Base-by-base conservation (phyloP, 129 eudicot species). In the Glebionis coronaria region DNA sequence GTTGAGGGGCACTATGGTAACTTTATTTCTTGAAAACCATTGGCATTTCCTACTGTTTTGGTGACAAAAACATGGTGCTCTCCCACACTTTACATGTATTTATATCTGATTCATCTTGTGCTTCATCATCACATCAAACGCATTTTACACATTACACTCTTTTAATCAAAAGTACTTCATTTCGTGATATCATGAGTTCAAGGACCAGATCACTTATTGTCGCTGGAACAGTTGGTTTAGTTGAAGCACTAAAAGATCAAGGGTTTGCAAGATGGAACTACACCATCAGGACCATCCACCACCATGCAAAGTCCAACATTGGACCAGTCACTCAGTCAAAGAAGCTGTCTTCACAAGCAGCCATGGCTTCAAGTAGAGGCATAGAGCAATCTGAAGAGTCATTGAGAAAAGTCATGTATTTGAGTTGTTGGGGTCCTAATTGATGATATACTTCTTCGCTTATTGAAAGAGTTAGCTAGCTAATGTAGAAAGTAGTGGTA, bases 191-290 rank as follows among this genome's bases (percentile, higher is more conserved):
- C 1, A 69, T 56, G 74, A 56, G 80, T 76, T 81, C 74, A 14
- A 65, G 51, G 54, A 73, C 78, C 52, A 79, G 68, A 47, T 73
- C 80, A n/a, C 79, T 82, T 82, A 64, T 79, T 44, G 82, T 73
- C 50, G 88, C 82, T 10, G 84, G 77, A 45, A 79, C 72, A 51
- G 69, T 79, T 6, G 84, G 88, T 44, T 28, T 76, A 61, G 88
- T 76, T 15, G 83, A 80, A 53, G 92, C 86, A 19, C 59, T 84
- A 21, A 84, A 81, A 68, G 90, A 84, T 68, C 90, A 84, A 49
- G 89, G 90, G 4, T 78, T 82, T 52, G 78, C 83, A 51, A 77
- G 88, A 16, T 86, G 93, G 93, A 86, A 86, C 44, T 49, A 77
- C 74, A 65, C 86, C 63, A 50, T 83, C 4, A 68, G 86, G 56